phyloP scores from a whole-genome alignment of 2,329 filamentous ascomycete genomes.

The Microdochium paspali region DNA sequence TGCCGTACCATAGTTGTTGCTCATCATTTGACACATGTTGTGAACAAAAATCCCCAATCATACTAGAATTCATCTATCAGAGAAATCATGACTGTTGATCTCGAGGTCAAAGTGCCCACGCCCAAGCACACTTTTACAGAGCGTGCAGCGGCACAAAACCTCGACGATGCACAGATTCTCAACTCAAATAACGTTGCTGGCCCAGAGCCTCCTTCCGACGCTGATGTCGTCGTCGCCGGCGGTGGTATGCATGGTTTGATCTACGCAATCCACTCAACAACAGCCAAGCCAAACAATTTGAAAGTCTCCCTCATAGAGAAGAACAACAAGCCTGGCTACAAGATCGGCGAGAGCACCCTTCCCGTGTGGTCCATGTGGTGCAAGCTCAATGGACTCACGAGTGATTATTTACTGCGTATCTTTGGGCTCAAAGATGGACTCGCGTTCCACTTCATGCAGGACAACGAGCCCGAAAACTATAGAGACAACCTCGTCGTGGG shows the following conservation, averaged over 20 bases:
- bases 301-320: slow-evolving; percentile 10
- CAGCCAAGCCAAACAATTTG: slow-evolving; percentile 5
- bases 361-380: slow-evolving; percentile 11
- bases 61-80: too few species aligned
- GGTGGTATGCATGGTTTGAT: slow-evolving; percentile 13
- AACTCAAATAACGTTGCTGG: slow-evolving; percentile 9
- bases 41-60: too few species aligned
- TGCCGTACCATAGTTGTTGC: too few species aligned
- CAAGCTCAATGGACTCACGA: slow-evolving; percentile 8
- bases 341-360: slow-evolving; percentile 16
- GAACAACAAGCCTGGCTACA: slow-evolving; percentile 10
- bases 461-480: slow-evolving; percentile 7
- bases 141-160: slow-evolving; percentile 1
- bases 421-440: slow-evolving; percentile 16
- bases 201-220: slow-evolving; percentile 4
- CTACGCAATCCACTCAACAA: slow-evolving; percentile 12
- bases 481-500: slow-evolving; percentile 6
- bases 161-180: slow-evolving; percentile 5
- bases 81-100: neutral
- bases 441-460: slow-evolving; percentile 12
- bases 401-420: slow-evolving; percentile 7
- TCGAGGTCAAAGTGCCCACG: neutral
- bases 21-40: too few species aligned
- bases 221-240: slow-evolving; percentile 13
- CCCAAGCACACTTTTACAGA: slow-evolving; percentile 2